Evolutionary conservation across 495 filamentous ascomycete genomes (phyloP).

Genomic region (Podospora comata): DNA sequence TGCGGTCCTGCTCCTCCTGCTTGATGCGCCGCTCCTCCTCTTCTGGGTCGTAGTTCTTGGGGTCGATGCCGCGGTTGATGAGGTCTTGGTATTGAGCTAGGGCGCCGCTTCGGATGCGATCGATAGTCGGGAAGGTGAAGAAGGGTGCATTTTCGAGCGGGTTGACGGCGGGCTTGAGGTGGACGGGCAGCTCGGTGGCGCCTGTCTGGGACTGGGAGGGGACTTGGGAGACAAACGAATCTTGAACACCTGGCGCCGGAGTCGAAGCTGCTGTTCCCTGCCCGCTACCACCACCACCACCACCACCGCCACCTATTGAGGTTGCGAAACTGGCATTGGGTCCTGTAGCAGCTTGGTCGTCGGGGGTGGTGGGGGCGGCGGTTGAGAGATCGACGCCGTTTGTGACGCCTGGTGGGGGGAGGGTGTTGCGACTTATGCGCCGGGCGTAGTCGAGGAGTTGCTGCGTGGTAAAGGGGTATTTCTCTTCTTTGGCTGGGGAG

Average conservation of each 20-base stretch:
- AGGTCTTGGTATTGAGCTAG: constrained; percentile 57
- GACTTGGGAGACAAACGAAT: constrained; percentile 2
- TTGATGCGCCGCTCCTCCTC: constrained; percentile 44
- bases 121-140: constrained; percentile 66
- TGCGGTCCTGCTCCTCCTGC: constrained; percentile 39
- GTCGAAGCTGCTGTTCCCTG: constrained; percentile 1
- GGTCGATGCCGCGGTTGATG: constrained; percentile 56
- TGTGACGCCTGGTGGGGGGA: constrained; percentile 60
- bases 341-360: constrained; percentile 4
- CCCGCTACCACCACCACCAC: not conserved
- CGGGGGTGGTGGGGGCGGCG: constrained; percentile 12
- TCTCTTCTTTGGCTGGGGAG: constrained; percentile 33
- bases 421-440: constrained; percentile 68
- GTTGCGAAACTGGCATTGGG: not conserved
- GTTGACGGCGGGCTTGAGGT: constrained; percentile 51
- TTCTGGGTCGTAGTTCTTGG: constrained; percentile 52
- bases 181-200: constrained; percentile 32
- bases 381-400: constrained; percentile 32
- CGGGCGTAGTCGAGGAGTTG: constrained; percentile 70
- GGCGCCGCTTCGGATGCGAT: constrained; percentile 59
- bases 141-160: constrained; percentile 49
- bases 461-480: constrained; percentile 53
- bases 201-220: constrained; percentile 17
- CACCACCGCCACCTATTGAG: not conserved
- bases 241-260: not conserved